These are phyloP conservation scores for Daldinia vernicosa DNA, from an alignment of 495 filamentous ascomycete genomes.

Conservation along the genomic window DNA sequence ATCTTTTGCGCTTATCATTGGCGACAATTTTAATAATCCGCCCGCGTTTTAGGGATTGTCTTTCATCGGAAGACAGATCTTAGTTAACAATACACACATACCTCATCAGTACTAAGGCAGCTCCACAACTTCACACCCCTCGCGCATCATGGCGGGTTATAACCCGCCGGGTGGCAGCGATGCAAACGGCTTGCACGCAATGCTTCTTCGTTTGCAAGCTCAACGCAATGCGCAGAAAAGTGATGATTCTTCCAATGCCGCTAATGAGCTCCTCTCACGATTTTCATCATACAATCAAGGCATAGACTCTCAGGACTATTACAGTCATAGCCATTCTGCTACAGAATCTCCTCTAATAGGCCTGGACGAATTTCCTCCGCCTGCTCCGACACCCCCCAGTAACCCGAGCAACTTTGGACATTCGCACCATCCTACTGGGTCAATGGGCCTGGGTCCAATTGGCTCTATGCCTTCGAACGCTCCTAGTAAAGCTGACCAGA, in stretches of 20 bases:
- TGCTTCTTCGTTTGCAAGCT: constrained; percentile 46
- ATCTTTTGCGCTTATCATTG: background rate
- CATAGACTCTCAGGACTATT: constrained; percentile 49
- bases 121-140: background rate
- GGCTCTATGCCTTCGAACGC: constrained; percentile 48
- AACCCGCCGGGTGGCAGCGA: constrained; percentile 50
- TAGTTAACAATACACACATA: background rate
- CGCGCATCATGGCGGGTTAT: constrained; percentile 56
- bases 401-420: constrained; percentile 49
- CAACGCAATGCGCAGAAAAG: constrained; percentile 40
- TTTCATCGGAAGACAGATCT: constrained; percentile 7
- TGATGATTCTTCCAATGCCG: constrained; percentile 28
- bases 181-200: constrained; percentile 42
- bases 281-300: constrained; percentile 49
- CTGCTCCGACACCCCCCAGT: constrained; percentile 58
- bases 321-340: constrained; percentile 49
- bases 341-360: constrained; percentile 49
- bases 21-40: background rate
- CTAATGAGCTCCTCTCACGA: constrained; percentile 45
- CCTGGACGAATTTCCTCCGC: constrained; percentile 53
- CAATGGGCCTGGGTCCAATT: constrained; percentile 51
- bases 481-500: constrained; percentile 63
- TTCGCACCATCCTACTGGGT: constrained; percentile 52
- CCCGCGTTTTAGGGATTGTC: background rate
- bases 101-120: background rate